Base-by-base conservation (phyloP, 257 asterid species). In the Scutellaria galericulata region DNA sequence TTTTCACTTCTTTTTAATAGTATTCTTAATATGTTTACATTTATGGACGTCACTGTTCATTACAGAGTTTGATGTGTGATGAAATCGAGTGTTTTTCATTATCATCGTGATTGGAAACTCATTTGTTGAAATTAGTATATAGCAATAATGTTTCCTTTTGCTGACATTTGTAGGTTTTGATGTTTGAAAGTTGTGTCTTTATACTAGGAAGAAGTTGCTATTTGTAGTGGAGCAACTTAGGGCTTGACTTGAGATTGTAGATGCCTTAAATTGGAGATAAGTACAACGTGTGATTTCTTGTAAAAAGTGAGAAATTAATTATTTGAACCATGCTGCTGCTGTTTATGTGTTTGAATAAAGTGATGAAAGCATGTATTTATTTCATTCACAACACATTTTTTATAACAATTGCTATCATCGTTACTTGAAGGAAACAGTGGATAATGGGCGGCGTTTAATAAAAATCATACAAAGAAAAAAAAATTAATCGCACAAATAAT, bases 211-310 rank as follows among this genome's bases (percentile, higher is more conserved):
- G 47, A 45, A 56, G 35, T 60, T 54, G 41, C 57, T 65, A 66
- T 22, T 45, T 62, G 74, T 68, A 64, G 64, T 76, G 53, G 56
- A 59, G 78, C 63, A 50, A 35, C 22, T 46, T 50, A 59, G 55
- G 82, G 70, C 37, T 62, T 69, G 65, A 70, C 77, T 69, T 74
- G 45, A 74, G 20, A 60, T 60, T 65, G 2, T 31, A 58, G 55
- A 70, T 69, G 31, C 48, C 37, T 65, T 54, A 31, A 54, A 46
- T 74, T 68, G 40, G 51, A 79, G 22, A 74, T n/a, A 27, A 44
- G 24, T 42, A 50, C 20, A 35, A 66, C 9, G 58, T 27, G 42
- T 47, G 22, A 45, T 47, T 64, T 57, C 5, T 24, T 22, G 73
- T 41, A 11, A 58, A 65, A 58, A 71, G 55, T 18, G 47, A 52